These are phyloP conservation scores for Incumbomyces delicatus DNA, from an alignment of 2,329 filamentous ascomycete genomes.

Conservation along the genomic window DNA sequence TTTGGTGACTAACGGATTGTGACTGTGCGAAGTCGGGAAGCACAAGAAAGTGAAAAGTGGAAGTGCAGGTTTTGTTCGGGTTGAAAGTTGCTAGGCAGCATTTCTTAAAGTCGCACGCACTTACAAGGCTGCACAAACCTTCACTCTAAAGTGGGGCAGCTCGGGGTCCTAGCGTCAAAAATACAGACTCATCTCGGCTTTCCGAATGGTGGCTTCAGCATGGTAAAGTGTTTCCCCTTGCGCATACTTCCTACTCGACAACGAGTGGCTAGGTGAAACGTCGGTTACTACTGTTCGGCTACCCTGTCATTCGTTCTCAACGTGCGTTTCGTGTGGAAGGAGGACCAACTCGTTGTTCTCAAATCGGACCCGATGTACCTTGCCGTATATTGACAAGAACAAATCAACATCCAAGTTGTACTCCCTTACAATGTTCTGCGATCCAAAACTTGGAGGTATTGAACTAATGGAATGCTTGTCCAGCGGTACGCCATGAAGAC, in stretches of 20 bases:
- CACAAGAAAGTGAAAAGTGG: too few relatives aligned
- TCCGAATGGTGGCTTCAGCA: too few relatives aligned
- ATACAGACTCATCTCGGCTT: too few relatives aligned
- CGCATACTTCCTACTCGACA: too few relatives aligned
- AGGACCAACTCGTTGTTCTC: constrained; percentile 6
- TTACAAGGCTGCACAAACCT: constrained; percentile 5
- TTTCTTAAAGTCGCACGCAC: constrained; percentile 1
- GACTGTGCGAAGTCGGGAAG: too few relatives aligned
- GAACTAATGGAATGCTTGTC: constrained; percentile 4
- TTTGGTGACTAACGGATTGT: too few relatives aligned
- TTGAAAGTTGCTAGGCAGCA: background rate
- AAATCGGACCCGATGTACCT: constrained; percentile 3
- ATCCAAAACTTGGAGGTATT: constrained; percentile 2
- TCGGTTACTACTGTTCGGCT: too few relatives aligned
- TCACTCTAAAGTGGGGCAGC: constrained; percentile 3
- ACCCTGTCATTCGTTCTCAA: background rate
- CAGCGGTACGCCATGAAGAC: background rate
- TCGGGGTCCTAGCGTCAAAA: background rate
- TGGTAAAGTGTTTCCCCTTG: too few relatives aligned
- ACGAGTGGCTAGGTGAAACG: background rate
- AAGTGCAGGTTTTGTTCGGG: too few relatives aligned
- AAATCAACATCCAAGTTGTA: constrained; percentile 7
- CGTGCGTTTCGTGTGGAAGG: constrained; percentile 3
- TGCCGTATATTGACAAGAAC: background rate
- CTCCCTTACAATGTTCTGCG: constrained; percentile 4